phyloP scores from a whole-genome alignment of 2,329 filamentous ascomycete genomes.

The Fusarium cicatricum region DNA sequence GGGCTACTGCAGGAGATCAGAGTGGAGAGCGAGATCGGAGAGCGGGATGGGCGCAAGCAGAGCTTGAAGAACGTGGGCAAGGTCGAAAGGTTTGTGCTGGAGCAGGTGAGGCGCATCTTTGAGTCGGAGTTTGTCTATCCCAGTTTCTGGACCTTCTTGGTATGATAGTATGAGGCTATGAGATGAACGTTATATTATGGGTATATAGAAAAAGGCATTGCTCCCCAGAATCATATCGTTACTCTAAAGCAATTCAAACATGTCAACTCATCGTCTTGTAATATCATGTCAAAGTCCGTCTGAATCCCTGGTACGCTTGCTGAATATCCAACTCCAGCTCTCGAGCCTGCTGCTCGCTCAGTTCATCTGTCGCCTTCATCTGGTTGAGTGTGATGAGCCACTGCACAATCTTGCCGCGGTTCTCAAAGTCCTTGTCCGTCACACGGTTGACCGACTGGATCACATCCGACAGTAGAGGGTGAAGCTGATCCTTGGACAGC shows the following conservation, averaged over 20 bases:
- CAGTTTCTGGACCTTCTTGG: slow-evolving; percentile 97
- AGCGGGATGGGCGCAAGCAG: slow-evolving; percentile 89
- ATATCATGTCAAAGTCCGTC: slow-evolving; percentile 71
- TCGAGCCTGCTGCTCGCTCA: slow-evolving; percentile 85
- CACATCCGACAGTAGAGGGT: slow-evolving; percentile 91
- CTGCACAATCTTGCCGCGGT: slow-evolving; percentile 95
- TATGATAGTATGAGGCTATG: slow-evolving; percentile 56
- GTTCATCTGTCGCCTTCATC: slow-evolving; percentile 94
- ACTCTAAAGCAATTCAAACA: slow-evolving; percentile 10
- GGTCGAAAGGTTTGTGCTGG: slow-evolving; percentile 95
- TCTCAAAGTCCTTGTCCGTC: slow-evolving; percentile 93
- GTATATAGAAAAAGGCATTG: slow-evolving; percentile 34
- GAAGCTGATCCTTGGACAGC: slow-evolving; percentile 94
- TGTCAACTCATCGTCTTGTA: not conserved
- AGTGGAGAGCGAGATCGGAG: slow-evolving; percentile 97
- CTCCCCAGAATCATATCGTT: slow-evolving; percentile 23
- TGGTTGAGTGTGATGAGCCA: slow-evolving; percentile 98
- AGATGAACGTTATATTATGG: slow-evolving; percentile 21
- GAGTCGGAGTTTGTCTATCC: slow-evolving; percentile 99
- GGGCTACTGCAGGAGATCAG: slow-evolving; percentile 90
- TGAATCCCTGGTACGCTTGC: slow-evolving; percentile 93
- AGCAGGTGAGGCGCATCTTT: slow-evolving; percentile 96
- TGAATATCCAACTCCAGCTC: slow-evolving; percentile 95
- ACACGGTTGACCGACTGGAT: slow-evolving; percentile 98
- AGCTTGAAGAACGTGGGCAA: slow-evolving; percentile 98